phyloP scores from a whole-genome alignment of 129 eudicot genomes.

The Heracleum sosnowskyi region DNA sequence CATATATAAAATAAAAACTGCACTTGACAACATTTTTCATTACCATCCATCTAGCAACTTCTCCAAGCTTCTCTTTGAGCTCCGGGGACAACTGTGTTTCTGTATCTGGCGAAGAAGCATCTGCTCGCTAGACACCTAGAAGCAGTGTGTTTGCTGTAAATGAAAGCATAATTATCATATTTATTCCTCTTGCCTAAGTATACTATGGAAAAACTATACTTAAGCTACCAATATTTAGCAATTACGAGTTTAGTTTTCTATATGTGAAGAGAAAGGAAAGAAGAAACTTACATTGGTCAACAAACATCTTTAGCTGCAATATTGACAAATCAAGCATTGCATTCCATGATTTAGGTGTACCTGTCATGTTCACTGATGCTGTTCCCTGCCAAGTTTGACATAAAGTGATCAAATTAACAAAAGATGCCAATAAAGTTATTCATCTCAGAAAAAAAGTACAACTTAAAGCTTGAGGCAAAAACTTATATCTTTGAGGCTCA shows the following conservation, averaged over 20 bases:
- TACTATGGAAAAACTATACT: too few relatives aligned
- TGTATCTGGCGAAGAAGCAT: background rate
- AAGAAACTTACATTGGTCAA: constrained; percentile 3
- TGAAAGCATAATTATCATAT: too few relatives aligned
- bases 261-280: background rate
- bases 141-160: too few relatives aligned
- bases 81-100: background rate
- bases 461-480: background rate
- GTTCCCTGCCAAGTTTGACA: background rate
- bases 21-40: background rate
- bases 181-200: too few relatives aligned
- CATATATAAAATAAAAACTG: background rate
- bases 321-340: constrained; percentile 3
- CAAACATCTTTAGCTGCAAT: background rate
- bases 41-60: constrained; percentile 4
- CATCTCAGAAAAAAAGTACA: background rate
- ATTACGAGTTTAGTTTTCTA: background rate
- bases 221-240: background rate
- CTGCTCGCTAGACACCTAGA: constrained; percentile 4
- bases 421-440: background rate
- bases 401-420: background rate
- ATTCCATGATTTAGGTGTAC: background rate
- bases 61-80: background rate
- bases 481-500: background rate
- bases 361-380: background rate